Conservation (phyloP, 495 filamentous ascomycete genomes). For the Peziza echinospora region DNA sequence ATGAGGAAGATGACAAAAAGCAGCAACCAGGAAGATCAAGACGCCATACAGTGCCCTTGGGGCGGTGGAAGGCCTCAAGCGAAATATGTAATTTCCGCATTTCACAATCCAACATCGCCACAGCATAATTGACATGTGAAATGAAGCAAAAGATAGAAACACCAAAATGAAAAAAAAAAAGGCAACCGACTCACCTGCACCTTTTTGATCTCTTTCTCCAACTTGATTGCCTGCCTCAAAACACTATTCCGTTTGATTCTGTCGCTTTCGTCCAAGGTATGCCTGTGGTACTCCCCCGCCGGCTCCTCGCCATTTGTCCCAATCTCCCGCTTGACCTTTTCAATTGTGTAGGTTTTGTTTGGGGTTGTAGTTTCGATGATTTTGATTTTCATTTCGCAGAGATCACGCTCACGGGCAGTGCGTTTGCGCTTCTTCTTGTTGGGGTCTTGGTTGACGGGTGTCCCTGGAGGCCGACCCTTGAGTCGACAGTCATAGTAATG, state of each 20-base stretch:
- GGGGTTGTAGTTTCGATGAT: conserved; percentile 39
- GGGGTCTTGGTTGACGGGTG: conserved; percentile 64
- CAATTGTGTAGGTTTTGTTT: conserved; percentile 23
- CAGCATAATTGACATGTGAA: too few relatives aligned
- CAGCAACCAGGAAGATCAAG: too few relatives aligned
- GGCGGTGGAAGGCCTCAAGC: not conserved
- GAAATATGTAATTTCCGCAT: too few relatives aligned
- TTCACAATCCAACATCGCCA: too few relatives aligned
- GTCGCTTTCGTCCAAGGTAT: conserved; percentile 59
- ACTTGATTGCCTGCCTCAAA: conserved; percentile 40
- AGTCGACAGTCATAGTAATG: conserved; percentile 85
- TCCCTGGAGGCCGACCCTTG: conserved; percentile 66
- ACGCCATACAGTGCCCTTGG: not conserved
- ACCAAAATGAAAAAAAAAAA: conserved; percentile 15
- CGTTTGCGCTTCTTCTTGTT: conserved; percentile 81
- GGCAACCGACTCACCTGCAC: conserved; percentile 33
- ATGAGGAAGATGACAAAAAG: too few relatives aligned
- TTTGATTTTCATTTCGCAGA: conserved; percentile 85
- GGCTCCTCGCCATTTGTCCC: not conserved
- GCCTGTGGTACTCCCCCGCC: conserved; percentile 42
- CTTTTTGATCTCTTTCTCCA: conserved; percentile 47
- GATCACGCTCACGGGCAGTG: conserved; percentile 47
- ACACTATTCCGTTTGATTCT: conserved; percentile 72
- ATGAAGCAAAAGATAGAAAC: too few relatives aligned
- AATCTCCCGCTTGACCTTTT: conserved; percentile 15